phyloP scores from a whole-genome alignment of 2,329 filamentous ascomycete genomes.

The Ophiocordyceps camponoti-rufipedis region DNA sequence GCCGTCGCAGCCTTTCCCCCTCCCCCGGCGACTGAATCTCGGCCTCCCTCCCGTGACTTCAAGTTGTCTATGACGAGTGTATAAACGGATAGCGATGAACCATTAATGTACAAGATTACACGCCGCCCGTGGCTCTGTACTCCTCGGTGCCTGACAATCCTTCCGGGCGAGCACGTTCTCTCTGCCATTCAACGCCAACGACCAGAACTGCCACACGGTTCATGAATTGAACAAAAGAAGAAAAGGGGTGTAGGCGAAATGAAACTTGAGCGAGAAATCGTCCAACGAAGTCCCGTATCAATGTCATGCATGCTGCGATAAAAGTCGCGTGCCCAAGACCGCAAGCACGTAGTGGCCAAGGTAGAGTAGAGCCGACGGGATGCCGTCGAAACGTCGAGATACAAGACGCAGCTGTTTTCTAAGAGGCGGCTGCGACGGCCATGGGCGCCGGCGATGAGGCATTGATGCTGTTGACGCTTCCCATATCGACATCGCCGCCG shows the following conservation, averaged over 20 bases:
- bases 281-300: not conserved
- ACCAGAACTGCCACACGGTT: not conserved
- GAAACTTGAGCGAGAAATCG: not conserved
- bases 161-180: conserved; percentile 1
- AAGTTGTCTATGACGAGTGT: not conserved
- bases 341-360: not conserved
- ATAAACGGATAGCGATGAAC: not conserved
- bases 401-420: not conserved
- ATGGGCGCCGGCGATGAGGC: conserved; percentile 32
- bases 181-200: conserved; percentile 9
- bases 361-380: not conserved
- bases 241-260: conserved; percentile 1
- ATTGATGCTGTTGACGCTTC: conserved; percentile 29
- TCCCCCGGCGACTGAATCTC: not conserved
- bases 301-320: not conserved
- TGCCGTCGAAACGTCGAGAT: too few species aligned
- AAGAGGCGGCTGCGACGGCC: conserved; percentile 25
- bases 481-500: conserved; percentile 32
- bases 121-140: conserved; percentile 3
- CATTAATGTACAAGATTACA: conserved; percentile 2
- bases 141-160: conserved; percentile 3
- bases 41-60: not conserved
- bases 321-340: not conserved
- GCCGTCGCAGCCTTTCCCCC: too few species aligned
- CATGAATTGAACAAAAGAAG: not conserved